phyloP scores from a whole-genome alignment of 208 protist species.

The Leishmania lainsoni region DNA sequence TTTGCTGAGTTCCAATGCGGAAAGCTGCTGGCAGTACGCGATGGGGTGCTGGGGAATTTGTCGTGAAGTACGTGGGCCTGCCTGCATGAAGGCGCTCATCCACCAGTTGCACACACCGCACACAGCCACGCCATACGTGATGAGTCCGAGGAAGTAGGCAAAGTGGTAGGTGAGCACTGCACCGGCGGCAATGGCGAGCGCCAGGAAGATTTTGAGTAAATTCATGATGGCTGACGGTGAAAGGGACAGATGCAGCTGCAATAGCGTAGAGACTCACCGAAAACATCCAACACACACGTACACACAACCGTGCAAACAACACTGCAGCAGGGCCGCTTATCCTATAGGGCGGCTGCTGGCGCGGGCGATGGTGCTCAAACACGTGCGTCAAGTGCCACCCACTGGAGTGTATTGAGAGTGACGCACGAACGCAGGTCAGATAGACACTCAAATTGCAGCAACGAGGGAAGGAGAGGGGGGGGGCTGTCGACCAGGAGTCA shows the following conservation, averaged over 20 bases:
- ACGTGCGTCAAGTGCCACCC: too few relatives aligned
- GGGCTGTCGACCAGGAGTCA: not conserved
- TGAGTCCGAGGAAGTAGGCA: constrained; percentile 38
- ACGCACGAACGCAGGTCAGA: not conserved
- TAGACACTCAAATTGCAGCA: not conserved
- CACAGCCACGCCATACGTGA: constrained; percentile 40
- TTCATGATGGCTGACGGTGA: constrained; percentile 5
- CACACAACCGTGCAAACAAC: not conserved
- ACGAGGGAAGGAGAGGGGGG: not conserved
- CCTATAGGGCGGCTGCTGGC: too few relatives aligned
- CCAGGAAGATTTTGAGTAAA: constrained; percentile 9
- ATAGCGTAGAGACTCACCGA: not conserved
- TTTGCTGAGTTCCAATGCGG: constrained; percentile 65
- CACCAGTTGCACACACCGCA: constrained; percentile 47
- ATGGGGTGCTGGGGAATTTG: constrained; percentile 73
- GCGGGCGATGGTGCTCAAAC: too few relatives aligned
- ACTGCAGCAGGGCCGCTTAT: not conserved
- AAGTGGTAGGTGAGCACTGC: constrained; percentile 22
- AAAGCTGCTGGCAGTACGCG: constrained; percentile 79
- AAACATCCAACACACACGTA: too few relatives aligned
- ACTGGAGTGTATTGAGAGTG: too few relatives aligned
- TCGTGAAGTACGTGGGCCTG: constrained; percentile 61
- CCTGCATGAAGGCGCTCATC: constrained; percentile 47
- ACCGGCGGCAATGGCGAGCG: constrained; percentile 24
- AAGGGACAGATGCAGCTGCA: not conserved